Evolutionary conservation across 805 yeast genomes (phyloP), one percentile per base, ranked within the genome.

Genomic region (Candida schatavii): DNA sequence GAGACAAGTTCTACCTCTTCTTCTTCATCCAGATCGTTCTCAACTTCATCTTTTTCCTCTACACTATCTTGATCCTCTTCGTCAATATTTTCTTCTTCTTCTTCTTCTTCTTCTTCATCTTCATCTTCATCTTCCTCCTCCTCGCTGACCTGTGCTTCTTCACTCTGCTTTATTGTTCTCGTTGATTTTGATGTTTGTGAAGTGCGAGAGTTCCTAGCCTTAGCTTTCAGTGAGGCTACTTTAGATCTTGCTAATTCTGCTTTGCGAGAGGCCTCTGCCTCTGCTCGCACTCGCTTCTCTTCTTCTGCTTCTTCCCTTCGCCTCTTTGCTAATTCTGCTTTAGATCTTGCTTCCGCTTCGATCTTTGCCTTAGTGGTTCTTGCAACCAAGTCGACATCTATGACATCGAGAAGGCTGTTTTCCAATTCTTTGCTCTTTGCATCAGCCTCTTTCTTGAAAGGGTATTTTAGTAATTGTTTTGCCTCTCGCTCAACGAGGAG

Each of bases 401-500:
- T 17, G 2, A 32, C 39, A 23, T 35, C 37, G 17, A 56, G 48
- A 7, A 61, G 46, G 4, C 50, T 49, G 3, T 41, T 29, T 39
- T 67, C 68, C 14, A 44, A 18, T 6, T 45, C 45, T 4, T 40
- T 41, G 38, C 68, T 59, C 21, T 43, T 41, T 35, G 54, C 50
- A 14, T 61, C 41, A 2, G 67, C 69, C 9, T 47, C 49, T 17
- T 59, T 51, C 50, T 58, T 63, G 49, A 61, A 70, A 0, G 75
- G 74, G 42, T 53, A 68, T 45, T 58, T 64, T 18, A 55, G 52
- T n/a, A 53, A 45, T 9, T 67, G 51, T 35, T 56, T 51, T 11
- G 40, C 42, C 7, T 70, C 68, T 11, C 61, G 52, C 42, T 70
- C 73, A 4, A 58, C 61, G 10, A 66, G 41, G 9, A 59, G 58